These are phyloP conservation scores for Aspergillus hiratsukae DNA, from an alignment of 2,329 filamentous ascomycete species.

Conservation along the genomic window DNA sequence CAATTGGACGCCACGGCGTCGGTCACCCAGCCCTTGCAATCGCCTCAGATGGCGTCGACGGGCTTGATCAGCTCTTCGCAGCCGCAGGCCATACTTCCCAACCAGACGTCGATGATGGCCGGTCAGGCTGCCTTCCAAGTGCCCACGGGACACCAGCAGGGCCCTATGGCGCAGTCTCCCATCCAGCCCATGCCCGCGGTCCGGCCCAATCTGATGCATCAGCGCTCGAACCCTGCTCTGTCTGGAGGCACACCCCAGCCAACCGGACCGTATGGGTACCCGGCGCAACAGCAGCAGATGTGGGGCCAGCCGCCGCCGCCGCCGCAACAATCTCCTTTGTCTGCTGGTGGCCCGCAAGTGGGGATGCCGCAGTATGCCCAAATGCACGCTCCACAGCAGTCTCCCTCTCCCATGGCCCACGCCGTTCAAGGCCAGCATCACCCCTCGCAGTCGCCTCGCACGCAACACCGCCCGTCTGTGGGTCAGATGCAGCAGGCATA, in stretches of 20 bases:
- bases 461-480: constrained; percentile 32
- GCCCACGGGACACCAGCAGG: constrained; percentile 39
- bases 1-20: constrained; percentile 33
- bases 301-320: constrained; percentile 62
- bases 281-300: constrained; percentile 59
- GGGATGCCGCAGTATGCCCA: constrained; percentile 40
- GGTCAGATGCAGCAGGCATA: constrained; percentile 36
- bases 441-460: constrained; percentile 41
- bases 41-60: constrained; percentile 32
- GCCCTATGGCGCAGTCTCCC: constrained; percentile 60
- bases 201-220: constrained; percentile 59
- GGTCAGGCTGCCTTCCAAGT: constrained; percentile 63
- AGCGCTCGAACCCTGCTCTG: constrained; percentile 57
- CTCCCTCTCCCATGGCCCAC: constrained; percentile 35
- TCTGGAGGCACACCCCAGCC: constrained; percentile 48
- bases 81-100: constrained; percentile 35
- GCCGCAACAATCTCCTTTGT: constrained; percentile 57
- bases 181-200: constrained; percentile 65
- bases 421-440: constrained; percentile 29
- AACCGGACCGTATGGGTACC: constrained; percentile 49
- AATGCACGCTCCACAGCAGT: constrained; percentile 34
- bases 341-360: constrained; percentile 35
- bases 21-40: constrained; percentile 36
- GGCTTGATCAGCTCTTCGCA: constrained; percentile 33
- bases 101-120: constrained; percentile 45